Evolutionary conservation across 805 yeast genomes (phyloP).

Genomic region (Ogataea salicorniae): DNA sequence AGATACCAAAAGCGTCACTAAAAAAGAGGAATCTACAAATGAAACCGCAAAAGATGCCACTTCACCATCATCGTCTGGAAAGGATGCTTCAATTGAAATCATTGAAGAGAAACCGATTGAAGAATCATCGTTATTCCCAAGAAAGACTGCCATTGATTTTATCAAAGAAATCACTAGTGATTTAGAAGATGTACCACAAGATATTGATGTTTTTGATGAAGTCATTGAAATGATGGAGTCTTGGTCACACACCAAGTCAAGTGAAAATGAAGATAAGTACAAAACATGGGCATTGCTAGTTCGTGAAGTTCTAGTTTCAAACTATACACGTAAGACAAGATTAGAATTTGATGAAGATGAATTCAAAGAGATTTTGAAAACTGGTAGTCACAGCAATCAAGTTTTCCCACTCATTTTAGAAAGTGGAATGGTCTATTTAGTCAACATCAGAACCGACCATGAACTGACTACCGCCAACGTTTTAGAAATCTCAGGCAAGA

Average conservation of each 20-base stretch:
- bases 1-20: too few species aligned
- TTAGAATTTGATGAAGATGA: constrained; percentile 29
- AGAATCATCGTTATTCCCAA: constrained; percentile 10
- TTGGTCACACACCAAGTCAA: constrained; percentile 20
- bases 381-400: constrained; percentile 25
- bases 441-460: constrained; percentile 22
- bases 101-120: neutral
- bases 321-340: constrained; percentile 22
- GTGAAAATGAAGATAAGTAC: constrained; percentile 1
- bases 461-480: constrained; percentile 17
- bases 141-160: constrained; percentile 14
- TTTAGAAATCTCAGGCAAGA: constrained; percentile 23
- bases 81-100: too few species aligned
- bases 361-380: constrained; percentile 20
- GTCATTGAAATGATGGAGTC: constrained; percentile 27
- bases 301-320: constrained; percentile 25
- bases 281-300: constrained; percentile 20
- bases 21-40: too few species aligned
- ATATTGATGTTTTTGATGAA: constrained; percentile 25
- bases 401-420: constrained; percentile 29
- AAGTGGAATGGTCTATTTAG: constrained; percentile 25
- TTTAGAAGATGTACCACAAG: constrained; percentile 18
- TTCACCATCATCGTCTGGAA: neutral
- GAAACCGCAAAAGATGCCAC: neutral
- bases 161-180: constrained; percentile 12